Evolutionary conservation across 2,329 filamentous ascomycete species (phyloP).

Genomic region (Fusarium sp.): DNA sequence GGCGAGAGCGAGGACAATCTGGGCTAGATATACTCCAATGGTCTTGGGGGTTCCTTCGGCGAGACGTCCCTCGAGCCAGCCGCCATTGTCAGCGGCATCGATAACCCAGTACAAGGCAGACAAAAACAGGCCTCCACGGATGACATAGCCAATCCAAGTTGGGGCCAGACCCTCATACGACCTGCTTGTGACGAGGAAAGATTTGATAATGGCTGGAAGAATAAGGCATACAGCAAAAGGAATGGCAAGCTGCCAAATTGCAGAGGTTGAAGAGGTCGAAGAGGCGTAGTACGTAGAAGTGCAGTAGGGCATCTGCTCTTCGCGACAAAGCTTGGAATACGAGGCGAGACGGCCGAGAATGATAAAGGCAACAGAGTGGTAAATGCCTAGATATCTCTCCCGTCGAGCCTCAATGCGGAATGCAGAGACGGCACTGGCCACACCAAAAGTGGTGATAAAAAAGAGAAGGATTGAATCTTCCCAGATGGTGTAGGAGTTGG

Average conservation of each 20-base stretch:
- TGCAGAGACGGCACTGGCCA: slow-evolving; percentile 78
- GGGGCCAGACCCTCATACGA: slow-evolving; percentile 90
- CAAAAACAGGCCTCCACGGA: slow-evolving; percentile 80
- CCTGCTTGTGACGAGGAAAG: slow-evolving; percentile 82
- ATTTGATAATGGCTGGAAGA: slow-evolving; percentile 79
- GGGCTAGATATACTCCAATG: slow-evolving; percentile 79
- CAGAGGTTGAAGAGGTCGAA: slow-evolving; percentile 89
- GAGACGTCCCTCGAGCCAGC: slow-evolving; percentile 73
- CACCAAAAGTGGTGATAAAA: slow-evolving; percentile 88
- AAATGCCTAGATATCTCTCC: slow-evolving; percentile 80
- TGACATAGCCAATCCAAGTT: slow-evolving; percentile 82
- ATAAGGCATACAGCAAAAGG: slow-evolving; percentile 78
- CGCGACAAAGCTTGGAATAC: slow-evolving; percentile 90
- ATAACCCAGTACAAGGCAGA: slow-evolving; percentile 87
- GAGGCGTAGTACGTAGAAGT: slow-evolving; percentile 96
- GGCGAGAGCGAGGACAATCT: slow-evolving; percentile 80
- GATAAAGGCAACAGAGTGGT: slow-evolving; percentile 87
- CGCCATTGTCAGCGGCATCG: slow-evolving; percentile 86
- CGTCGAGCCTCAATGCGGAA: slow-evolving; percentile 74
- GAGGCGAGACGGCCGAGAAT: slow-evolving; percentile 82
- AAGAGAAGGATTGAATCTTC: slow-evolving; percentile 95
- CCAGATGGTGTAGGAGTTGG: slow-evolving; percentile 99
- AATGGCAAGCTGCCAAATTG: slow-evolving; percentile 86
- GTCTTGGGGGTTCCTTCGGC: slow-evolving; percentile 75
- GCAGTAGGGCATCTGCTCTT: slow-evolving; percentile 99